These are phyloP conservation scores for Leccinum ochraceum DNA, from an alignment of 768 basidiomycete genomes.

Conservation along the genomic window DNA sequence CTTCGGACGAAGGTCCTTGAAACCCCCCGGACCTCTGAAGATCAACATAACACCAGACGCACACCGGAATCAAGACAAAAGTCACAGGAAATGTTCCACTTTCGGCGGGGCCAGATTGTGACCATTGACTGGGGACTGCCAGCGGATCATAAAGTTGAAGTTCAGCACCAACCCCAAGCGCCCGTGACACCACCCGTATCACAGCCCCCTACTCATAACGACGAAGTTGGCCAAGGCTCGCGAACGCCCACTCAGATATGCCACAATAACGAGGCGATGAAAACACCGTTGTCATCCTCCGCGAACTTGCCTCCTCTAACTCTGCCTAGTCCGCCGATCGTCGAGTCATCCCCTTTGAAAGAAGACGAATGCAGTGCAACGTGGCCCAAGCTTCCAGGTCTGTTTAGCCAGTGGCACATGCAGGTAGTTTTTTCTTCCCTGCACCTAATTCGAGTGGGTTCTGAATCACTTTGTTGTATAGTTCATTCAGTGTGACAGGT, in stretches of 20 bases:
- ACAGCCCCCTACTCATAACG: not conserved
- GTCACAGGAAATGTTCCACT: constrained; percentile 5
- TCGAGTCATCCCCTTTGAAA: constrained; percentile 5
- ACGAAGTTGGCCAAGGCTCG: not conserved
- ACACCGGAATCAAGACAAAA: not conserved
- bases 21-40: not conserved
- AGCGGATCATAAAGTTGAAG: not conserved
- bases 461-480: constrained; percentile 6
- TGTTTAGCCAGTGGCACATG: constrained; percentile 21
- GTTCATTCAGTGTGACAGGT: constrained; percentile 41
- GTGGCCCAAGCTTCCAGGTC: constrained; percentile 19
- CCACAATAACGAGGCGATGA: not conserved
- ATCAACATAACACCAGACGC: not conserved
- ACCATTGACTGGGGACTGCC: not conserved
- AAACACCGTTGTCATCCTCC: constrained; percentile 1
- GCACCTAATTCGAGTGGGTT: not conserved
- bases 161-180: not conserved
- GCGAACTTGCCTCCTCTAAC: not conserved
- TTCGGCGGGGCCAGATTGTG: constrained; percentile 21
- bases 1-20: not conserved
- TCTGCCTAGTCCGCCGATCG: not conserved
- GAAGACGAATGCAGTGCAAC: not conserved
- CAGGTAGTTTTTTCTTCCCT: constrained; percentile 19
- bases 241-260: not conserved
- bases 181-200: not conserved